A percentile compares a stretch with the other conserved stretches of the same genome.
Evolutionary conservation across 306 rosid genomes (phyloP).

Genomic region (Citrullus mucosospermus): DNA sequence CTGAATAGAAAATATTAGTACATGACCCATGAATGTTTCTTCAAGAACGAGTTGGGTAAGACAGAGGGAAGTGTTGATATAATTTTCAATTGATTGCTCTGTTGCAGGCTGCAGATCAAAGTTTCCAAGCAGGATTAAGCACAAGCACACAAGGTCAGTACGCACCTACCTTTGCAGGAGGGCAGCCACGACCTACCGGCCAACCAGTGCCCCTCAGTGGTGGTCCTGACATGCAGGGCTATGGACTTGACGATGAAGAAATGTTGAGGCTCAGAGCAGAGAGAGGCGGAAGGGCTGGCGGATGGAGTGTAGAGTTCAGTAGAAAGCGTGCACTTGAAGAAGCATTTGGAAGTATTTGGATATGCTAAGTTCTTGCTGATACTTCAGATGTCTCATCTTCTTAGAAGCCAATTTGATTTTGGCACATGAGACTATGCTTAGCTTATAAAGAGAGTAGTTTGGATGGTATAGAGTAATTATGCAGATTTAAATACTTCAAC

Average conservation of each 20-base stretch:
- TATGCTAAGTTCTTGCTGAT: conserved; percentile 13
- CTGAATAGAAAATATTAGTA: neutral
- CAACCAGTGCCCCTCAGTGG: conserved; percentile 68
- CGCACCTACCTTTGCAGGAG: conserved; percentile 75
- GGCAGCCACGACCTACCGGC: conserved; percentile 81
- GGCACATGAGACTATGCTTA: neutral
- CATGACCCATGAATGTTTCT: neutral
- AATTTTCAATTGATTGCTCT: neutral
- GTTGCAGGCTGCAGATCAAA: conserved; percentile 40
- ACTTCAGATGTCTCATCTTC: neutral
- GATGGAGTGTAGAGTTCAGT: conserved; percentile 66
- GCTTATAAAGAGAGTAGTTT: neutral
- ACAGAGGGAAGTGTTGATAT: neutral
- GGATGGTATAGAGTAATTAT: neutral
- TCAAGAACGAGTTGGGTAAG: neutral
- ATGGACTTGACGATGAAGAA: conserved; percentile 52
- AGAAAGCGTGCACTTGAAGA: conserved; percentile 78
- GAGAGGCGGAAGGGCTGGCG: conserved; percentile 71
- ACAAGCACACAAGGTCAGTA: conserved; percentile 57
- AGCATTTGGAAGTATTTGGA: conserved; percentile 88
- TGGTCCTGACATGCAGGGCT: conserved; percentile 39
- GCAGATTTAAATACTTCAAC: neutral
- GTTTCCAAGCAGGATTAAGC: conserved; percentile 49
- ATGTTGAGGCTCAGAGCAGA: conserved; percentile 49
- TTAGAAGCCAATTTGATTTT: neutral